Conservation (phyloP, 2,329 filamentous ascomycete species). For the Fusarium phyllophilum region DNA sequence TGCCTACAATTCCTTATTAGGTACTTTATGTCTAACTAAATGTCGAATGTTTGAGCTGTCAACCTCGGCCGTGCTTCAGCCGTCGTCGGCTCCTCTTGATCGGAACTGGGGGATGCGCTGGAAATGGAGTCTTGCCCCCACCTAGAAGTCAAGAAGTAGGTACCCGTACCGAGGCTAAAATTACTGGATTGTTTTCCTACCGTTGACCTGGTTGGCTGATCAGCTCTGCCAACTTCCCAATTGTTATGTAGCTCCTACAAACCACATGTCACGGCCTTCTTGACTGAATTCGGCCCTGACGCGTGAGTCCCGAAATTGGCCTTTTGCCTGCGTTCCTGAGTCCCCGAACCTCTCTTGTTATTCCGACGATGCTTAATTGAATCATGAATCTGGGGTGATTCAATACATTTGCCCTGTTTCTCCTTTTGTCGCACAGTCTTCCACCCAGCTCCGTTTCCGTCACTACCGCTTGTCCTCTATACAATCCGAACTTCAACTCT, state of each 20-base stretch:
- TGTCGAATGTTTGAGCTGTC: background rate
- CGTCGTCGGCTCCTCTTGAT: constrained; percentile 29
- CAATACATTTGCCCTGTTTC: constrained; percentile 19
- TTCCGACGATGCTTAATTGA: constrained; percentile 26
- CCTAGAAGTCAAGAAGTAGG: constrained; percentile 22
- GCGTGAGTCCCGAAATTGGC: constrained; percentile 37
- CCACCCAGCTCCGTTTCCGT: background rate
- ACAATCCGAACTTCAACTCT: constrained; percentile 4
- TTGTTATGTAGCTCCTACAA: constrained; percentile 27
- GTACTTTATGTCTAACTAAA: background rate
- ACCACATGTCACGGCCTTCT: constrained; percentile 43
- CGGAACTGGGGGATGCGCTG: constrained; percentile 20
- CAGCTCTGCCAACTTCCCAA: constrained; percentile 19
- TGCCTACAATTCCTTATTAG: background rate
- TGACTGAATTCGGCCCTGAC: constrained; percentile 41
- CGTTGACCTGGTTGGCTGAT: constrained; percentile 23
- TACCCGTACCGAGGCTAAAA: constrained; percentile 41
- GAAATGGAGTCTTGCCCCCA: constrained; percentile 27
- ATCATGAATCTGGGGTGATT: constrained; percentile 39
- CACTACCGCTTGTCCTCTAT: constrained; percentile 22
- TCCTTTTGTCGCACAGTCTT: constrained; percentile 16
- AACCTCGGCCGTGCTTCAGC: constrained; percentile 35
- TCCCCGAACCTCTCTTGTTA: constrained; percentile 19
- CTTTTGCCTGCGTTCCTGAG: constrained; percentile 23
- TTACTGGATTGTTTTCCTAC: constrained; percentile 20